phyloP scores from a whole-genome alignment of 257 asterid genomes.

The Cynanchum wilfordii region DNA sequence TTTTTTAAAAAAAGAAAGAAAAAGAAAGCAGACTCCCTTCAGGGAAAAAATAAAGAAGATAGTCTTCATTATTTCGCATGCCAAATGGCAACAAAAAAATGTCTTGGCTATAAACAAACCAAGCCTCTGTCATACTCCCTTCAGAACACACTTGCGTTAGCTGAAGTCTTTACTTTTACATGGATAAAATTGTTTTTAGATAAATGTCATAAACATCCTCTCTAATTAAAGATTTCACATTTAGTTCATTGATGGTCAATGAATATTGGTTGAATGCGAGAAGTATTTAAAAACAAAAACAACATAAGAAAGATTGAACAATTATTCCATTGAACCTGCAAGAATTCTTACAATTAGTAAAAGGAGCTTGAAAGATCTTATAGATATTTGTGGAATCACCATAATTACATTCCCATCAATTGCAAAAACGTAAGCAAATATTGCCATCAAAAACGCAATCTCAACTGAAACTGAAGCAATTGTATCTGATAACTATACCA shows the following conservation, averaged over 20 bases:
- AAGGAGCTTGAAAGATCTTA: slow-evolving; percentile 2
- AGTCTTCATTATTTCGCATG: neutral
- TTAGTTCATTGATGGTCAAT: neutral
- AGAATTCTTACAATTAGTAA: neutral
- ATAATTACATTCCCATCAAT: neutral
- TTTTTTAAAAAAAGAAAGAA: too few species aligned
- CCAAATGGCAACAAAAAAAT: neutral
- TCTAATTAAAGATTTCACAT: neutral
- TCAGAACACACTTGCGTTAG: neutral
- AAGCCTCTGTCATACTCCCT: neutral
- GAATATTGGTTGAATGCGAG: neutral
- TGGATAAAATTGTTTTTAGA: neutral
- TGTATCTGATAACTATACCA: neutral
- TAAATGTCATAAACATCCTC: neutral
- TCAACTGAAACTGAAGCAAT: neutral
- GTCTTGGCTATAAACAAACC: neutral
- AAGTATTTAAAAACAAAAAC: too few species aligned
- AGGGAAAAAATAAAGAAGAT: too few species aligned
- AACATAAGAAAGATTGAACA: neutral
- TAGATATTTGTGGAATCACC: neutral
- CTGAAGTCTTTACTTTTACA: too few species aligned
- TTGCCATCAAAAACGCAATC: neutral
- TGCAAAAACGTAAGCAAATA: neutral
- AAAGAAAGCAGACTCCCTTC: slow-evolving; percentile 1
- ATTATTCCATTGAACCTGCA: neutral